These are phyloP conservation scores for Alternaria sp. DNA, from an alignment of 2,329 filamentous ascomycete species.

Conservation along the genomic window DNA sequence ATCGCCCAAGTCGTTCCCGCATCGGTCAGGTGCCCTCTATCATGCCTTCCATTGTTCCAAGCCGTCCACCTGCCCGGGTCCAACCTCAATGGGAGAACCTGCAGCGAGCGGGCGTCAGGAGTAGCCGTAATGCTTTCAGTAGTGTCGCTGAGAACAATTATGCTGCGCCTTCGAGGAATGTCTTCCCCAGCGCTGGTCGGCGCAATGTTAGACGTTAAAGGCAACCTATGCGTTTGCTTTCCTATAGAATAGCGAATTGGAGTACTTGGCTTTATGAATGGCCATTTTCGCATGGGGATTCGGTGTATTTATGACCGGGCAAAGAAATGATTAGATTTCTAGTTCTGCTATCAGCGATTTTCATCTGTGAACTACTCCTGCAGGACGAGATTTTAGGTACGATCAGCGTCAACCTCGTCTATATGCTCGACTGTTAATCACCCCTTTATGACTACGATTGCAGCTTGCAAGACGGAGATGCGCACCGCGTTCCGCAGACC, in stretches of 20 bases:
- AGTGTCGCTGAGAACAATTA: not conserved
- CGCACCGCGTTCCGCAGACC: not conserved
- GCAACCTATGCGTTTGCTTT: not conserved
- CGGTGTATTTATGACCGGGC: not conserved
- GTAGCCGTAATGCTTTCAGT: conserved; percentile 21
- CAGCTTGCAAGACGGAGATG: not conserved
- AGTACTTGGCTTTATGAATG: not conserved
- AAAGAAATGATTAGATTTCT: not conserved
- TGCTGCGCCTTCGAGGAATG: conserved; percentile 6
- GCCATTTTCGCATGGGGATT: not conserved
- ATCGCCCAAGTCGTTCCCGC: conserved; percentile 10
- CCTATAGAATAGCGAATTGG: not conserved
- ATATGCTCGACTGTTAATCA: not conserved
- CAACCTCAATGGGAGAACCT: conserved; percentile 23
- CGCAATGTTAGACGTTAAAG: conserved; percentile 30
- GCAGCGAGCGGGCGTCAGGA: conserved; percentile 31
- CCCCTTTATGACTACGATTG: not conserved
- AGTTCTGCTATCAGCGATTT: not conserved
- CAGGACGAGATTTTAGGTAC: not conserved
- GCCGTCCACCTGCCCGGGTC: conserved; percentile 15
- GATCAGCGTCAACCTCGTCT: not conserved
- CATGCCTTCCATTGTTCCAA: conserved; percentile 23
- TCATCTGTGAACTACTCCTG: not conserved
- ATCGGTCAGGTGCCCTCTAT: conserved; percentile 20
- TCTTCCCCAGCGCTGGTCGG: conserved; percentile 17